Evolutionary conservation across 345 rosid genomes (phyloP).

Genomic region (Boechera divaricarpa): DNA sequence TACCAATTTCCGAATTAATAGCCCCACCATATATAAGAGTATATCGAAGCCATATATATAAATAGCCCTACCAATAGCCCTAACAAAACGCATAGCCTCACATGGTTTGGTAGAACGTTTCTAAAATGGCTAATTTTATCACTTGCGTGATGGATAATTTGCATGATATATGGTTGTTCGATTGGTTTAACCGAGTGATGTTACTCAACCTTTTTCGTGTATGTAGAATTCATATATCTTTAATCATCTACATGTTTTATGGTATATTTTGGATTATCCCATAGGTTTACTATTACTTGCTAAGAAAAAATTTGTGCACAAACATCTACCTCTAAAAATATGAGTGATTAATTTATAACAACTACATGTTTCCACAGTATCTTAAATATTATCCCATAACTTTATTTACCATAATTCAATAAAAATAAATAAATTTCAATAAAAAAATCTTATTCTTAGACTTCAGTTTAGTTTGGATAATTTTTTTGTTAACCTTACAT

Average conservation of each 20-base stretch:
- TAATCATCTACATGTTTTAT: background rate
- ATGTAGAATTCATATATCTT: background rate
- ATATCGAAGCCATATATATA: too few species aligned
- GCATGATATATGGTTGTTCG: background rate
- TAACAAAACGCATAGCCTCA: conserved; percentile 15
- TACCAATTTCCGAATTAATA: conserved; percentile 10
- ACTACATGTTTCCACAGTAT: background rate
- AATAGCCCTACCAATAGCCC: background rate
- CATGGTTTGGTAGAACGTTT: conserved; percentile 3
- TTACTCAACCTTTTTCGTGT: background rate
- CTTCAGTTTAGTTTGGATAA: background rate
- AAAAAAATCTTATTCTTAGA: background rate
- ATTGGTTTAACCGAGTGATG: background rate
- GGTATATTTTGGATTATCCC: background rate
- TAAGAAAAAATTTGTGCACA: background rate
- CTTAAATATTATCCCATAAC: background rate
- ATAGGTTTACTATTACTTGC: background rate
- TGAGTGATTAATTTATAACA: background rate
- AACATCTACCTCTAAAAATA: background rate
- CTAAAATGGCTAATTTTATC: background rate
- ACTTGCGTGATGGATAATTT: conserved; percentile 9
- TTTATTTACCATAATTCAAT: background rate
- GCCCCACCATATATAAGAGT: background rate
- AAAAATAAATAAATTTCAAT: background rate
- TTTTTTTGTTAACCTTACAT: background rate